phyloP scores from a whole-genome alignment of 1,284 basidiomycete species.

The Ustilago shanxiensis region DNA sequence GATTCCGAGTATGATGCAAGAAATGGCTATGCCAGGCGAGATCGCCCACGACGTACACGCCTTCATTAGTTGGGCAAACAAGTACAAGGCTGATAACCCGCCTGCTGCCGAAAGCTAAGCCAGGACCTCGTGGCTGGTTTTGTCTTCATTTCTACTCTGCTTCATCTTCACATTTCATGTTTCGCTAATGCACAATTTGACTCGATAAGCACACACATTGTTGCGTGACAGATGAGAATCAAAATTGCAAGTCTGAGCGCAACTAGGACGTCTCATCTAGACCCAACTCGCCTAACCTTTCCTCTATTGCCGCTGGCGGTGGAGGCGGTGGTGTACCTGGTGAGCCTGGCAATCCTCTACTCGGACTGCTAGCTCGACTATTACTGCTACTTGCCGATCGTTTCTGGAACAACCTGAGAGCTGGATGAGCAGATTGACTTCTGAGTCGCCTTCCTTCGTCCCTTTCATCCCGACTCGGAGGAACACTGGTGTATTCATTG shows the following conservation, averaged over 20 bases:
- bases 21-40: slow-evolving; percentile 58
- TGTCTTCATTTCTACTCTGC: background rate
- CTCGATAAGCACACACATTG: background rate
- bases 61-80: slow-evolving; percentile 59
- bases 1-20: slow-evolving; percentile 62
- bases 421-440: slow-evolving; percentile 35
- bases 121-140: too few relatives aligned
- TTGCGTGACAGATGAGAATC: too few relatives aligned
- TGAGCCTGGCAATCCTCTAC: slow-evolving; percentile 14
- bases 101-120: slow-evolving; percentile 6
- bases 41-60: slow-evolving; percentile 62
- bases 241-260: background rate
- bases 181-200: slow-evolving; percentile 4
- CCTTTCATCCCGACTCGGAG: slow-evolving; percentile 6
- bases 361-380: slow-evolving; percentile 32
- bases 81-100: slow-evolving; percentile 37
- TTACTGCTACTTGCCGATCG: slow-evolving; percentile 37
- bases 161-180: background rate
- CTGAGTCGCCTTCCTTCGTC: slow-evolving; percentile 7
- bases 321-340: slow-evolving; percentile 3
- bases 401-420: slow-evolving; percentile 37
- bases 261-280: slow-evolving; percentile 12
- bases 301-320: slow-evolving; percentile 2
- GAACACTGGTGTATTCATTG: slow-evolving; percentile 43
- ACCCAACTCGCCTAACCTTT: slow-evolving; percentile 9